Evolutionary conservation across 768 basidiomycete genomes (phyloP), one percentile per base, ranked within the genome.

Genomic region (Tylopilus felleus): DNA sequence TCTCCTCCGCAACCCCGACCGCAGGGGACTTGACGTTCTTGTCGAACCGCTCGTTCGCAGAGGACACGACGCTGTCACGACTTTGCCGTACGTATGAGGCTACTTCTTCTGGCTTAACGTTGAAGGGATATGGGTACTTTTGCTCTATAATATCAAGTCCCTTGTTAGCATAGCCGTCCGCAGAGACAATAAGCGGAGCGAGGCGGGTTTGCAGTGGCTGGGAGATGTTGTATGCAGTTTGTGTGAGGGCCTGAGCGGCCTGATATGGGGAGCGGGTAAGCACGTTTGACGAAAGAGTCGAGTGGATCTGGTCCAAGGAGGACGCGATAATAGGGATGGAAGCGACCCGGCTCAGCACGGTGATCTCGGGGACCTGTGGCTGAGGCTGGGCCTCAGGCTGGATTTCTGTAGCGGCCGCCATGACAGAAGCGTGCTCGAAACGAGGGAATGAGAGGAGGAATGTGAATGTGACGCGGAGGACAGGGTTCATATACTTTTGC

Each of bases 41-140:
- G 57, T 88, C 86, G 60, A 90, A 74, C 16, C 78, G 79, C 74
- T 84, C 84, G 71, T 78, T 80, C 27, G 83, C 83, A 29, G 67
- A 64, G 16, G 79, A 73, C 7, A 80, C 76, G 40, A 81, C 80
- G 63, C 68, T 78, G 57, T 86, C 78, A 45, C 76, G 79, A 53
- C 75, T 74, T 54, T 82, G 76, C 60, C 79, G 82, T 36, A 90
- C 76, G 55, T 80, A 82, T 12, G 73, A 76, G 28, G 75, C 75
- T 21, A 93, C 80, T 3, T 91, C 88, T 61, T 86, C 86, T 4
- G 88, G 85, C 62, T 82, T 81, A 17, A 81, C 81, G 55, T 82
- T 76, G 78, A 91, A 93, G 5, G 88, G 81, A 65, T 84, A 86
- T 13, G 90, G 90, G 66, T 84, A 90, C 49, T 81, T 80, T 50